Percentiles rank a stretch among this genome's conserved stretches.
Conservation (phyloP, 2,329 filamentous ascomycete genomes). For the Microdochium paspali region DNA sequence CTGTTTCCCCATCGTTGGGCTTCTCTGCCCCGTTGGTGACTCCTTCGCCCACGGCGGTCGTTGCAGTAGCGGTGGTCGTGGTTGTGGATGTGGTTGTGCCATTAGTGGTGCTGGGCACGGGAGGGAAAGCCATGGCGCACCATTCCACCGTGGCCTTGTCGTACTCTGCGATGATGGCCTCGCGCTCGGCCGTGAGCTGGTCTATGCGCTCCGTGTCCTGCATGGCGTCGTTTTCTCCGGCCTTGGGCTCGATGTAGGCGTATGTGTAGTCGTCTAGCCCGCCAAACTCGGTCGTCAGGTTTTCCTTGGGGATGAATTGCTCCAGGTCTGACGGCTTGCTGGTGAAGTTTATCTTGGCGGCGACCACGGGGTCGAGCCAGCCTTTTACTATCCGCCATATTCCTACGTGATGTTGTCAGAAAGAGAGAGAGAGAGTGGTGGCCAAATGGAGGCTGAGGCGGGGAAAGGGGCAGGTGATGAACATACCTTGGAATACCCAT, state of each 20-base stretch:
- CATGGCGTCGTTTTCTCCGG: conserved; percentile 50
- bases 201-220: conserved; percentile 31
- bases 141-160: conserved; percentile 51
- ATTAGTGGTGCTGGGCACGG: too few species aligned
- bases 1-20: not conserved
- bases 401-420: conserved; percentile 9
- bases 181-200: conserved; percentile 39
- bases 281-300: conserved; percentile 55
- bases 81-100: too few species aligned
- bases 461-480: not conserved
- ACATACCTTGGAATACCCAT: conserved; percentile 51
- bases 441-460: not conserved
- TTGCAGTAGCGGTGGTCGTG: too few species aligned
- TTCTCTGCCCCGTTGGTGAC: not conserved
- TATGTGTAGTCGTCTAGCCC: conserved; percentile 60
- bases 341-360: conserved; percentile 62
- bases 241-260: conserved; percentile 49
- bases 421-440: not conserved
- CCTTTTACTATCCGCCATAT: conserved; percentile 57
- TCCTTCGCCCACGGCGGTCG: too few species aligned
- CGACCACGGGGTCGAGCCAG: conserved; percentile 70
- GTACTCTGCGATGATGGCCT: conserved; percentile 43
- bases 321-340: conserved; percentile 52
- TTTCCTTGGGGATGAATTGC: conserved; percentile 46
- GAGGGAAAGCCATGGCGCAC: conserved; percentile 29